Evolutionary conservation across 768 basidiomycete species (phyloP).

Genomic region (Lepiota venenata): DNA sequence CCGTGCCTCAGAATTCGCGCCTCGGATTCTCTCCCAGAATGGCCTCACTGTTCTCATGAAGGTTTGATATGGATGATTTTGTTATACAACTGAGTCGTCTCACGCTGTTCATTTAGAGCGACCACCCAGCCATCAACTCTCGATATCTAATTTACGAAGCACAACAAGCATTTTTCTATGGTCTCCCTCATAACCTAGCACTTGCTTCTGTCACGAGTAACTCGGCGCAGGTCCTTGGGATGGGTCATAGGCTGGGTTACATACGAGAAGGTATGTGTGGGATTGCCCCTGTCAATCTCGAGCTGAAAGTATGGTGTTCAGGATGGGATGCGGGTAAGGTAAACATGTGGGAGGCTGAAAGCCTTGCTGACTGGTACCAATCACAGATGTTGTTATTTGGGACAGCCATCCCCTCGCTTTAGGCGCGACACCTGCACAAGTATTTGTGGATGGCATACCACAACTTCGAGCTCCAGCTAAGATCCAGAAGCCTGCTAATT

Average conservation of each 20-base stretch:
- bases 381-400: slow-evolving; percentile 73
- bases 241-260: slow-evolving; percentile 82
- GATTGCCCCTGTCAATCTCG: not conserved
- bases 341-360: not conserved
- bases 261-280: slow-evolving; percentile 51
- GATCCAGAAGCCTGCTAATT: slow-evolving; percentile 45
- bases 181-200: slow-evolving; percentile 66
- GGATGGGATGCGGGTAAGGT: slow-evolving; percentile 70
- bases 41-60: slow-evolving; percentile 76
- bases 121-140: slow-evolving; percentile 63
- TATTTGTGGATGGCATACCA: slow-evolving; percentile 86
- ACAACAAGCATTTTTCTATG: slow-evolving; percentile 80
- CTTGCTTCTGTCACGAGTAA: slow-evolving; percentile 72
- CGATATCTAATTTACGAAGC: slow-evolving; percentile 82
- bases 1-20: slow-evolving; percentile 76
- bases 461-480: slow-evolving; percentile 54
- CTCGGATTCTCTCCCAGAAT: slow-evolving; percentile 65
- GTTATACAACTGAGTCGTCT: not conserved
- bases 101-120: slow-evolving; percentile 41
- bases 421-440: slow-evolving; percentile 85
- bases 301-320: slow-evolving; percentile 18
- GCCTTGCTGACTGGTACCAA: not conserved
- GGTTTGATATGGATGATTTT: slow-evolving; percentile 28
- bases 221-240: slow-evolving; percentile 70
- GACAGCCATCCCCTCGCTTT: slow-evolving; percentile 82